Evolutionary conservation across 129 eudicot species (phyloP), one percentile per base, ranked within the genome.

Genomic region (Helianthus tuberosus): DNA sequence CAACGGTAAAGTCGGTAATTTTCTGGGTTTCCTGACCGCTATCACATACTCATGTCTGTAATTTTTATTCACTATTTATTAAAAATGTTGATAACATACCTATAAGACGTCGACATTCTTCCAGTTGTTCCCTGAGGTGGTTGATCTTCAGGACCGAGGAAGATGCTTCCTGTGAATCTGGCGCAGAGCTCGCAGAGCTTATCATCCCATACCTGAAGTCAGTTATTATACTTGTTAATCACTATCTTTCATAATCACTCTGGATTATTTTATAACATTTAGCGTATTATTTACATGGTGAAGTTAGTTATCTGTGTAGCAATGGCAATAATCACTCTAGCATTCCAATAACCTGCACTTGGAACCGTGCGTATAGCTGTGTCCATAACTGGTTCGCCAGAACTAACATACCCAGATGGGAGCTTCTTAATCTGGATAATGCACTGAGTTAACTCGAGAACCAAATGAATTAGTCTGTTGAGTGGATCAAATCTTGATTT

Each of bases 341-440:
- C 75, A 60, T 78, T 81, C 98, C 96, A 92, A 39, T 92, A 92
- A 14, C 78, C 91, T 27, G 32, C 32, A 27, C 32, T 27, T 27
- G 32, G 32, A 27, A 27, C 1, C 1, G 1, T 27, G 0, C 23
- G 0, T 27, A 27, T 27, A 27, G 32, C 32, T 27, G 1, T 27
- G 32, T 72, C 20, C 64, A 93, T 43, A 29, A 86, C 87, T 29
- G 90, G 87, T 7, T 69, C 80, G 11, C 89, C 96, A 2, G 49
- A 64, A 20, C 68, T 50, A 48, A 89, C 80, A 71, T 87, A 79
- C 48, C 23, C 7, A 17, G 88, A 6, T 11, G 89, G 90, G 27
- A 93, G 82, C 27, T 93, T 95, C 49, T 82, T 86, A 68, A 89
- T 82, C 20, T 66, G 83, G 3, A 88, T 52, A 35, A 93, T 86